phyloP scores from a whole-genome alignment of 805 yeast species.

The Kuraishia ogatae region DNA sequence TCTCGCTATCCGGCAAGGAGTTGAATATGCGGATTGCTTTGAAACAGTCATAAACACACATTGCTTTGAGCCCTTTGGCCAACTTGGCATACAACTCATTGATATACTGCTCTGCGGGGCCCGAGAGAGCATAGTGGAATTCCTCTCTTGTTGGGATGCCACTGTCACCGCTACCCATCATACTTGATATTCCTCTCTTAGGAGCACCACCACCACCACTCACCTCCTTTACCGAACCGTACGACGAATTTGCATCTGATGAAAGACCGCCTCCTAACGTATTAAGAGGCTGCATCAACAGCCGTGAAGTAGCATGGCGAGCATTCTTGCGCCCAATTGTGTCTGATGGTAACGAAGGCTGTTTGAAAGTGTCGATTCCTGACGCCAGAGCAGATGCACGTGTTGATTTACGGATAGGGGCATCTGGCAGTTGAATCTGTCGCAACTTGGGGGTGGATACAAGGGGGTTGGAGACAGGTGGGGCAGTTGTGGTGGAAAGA shows the following conservation, averaged over 20 bases:
- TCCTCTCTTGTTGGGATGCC: not conserved
- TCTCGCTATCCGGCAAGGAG: slow-evolving; percentile 52
- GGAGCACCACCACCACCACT: not conserved
- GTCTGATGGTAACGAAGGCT: slow-evolving; percentile 15
- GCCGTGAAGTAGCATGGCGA: slow-evolving; percentile 19
- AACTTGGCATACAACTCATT: slow-evolving; percentile 40
- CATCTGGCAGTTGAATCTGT: slow-evolving; percentile 25
- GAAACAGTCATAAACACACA: slow-evolving; percentile 64
- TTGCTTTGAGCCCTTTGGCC: slow-evolving; percentile 54
- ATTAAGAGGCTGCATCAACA: slow-evolving; percentile 17
- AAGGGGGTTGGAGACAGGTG: slow-evolving; percentile 1
- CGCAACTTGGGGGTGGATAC: slow-evolving; percentile 33
- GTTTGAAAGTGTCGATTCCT: slow-evolving; percentile 11
- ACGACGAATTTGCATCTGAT: not conserved
- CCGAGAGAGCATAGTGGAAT: not conserved
- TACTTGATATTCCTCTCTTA: slow-evolving; percentile 16
- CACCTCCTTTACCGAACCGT: not conserved
- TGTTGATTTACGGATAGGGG: slow-evolving; percentile 28
- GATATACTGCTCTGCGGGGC: slow-evolving; percentile 29
- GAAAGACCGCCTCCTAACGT: slow-evolving; percentile 3
- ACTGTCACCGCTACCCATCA: slow-evolving; percentile 7
- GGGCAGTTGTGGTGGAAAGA: not conserved
- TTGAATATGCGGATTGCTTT: slow-evolving; percentile 68
- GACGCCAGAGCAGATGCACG: slow-evolving; percentile 11
- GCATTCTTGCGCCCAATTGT: slow-evolving; percentile 17